Percentiles rank a stretch among this genome's conserved stretches.
Evolutionary conservation across 371 early-diverging fungal genomes (phyloP).

Genomic region (Nosema muscidifuracis): DNA sequence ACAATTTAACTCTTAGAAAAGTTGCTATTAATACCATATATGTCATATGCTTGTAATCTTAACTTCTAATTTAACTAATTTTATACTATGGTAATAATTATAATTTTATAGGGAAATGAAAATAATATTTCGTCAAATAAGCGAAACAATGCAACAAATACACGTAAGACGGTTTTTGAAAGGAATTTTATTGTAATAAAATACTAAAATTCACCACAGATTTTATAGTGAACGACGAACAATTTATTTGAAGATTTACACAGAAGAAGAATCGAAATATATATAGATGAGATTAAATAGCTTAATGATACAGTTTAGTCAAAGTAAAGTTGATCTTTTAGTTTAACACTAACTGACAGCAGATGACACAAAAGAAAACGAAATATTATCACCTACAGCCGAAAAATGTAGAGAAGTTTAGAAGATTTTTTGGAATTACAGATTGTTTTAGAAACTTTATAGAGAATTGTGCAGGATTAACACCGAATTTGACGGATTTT

Average conservation of each 20-base stretch:
- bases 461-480: neutral
- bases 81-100: too few relatives aligned
- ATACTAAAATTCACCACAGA: conserved; percentile 43
- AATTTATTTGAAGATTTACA: conserved; percentile 32
- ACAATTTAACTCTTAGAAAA: too few relatives aligned
- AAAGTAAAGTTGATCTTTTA: conserved; percentile 34
- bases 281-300: conserved; percentile 38
- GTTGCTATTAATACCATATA: too few relatives aligned
- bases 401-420: conserved; percentile 3
- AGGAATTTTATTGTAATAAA: conserved; percentile 39
- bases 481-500: neutral
- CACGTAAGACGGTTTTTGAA: conserved; percentile 36
- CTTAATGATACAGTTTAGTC: conserved; percentile 19
- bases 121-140: too few relatives aligned
- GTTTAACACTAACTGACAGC: neutral
- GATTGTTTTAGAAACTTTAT: conserved; percentile 19
- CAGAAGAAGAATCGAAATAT: neutral
- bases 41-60: too few relatives aligned
- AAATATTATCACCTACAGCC: conserved; percentile 7
- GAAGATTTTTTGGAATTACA: conserved; percentile 16
- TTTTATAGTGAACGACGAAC: conserved; percentile 48
- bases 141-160: too few relatives aligned
- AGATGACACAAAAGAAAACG: conserved; percentile 18
- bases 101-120: too few relatives aligned
- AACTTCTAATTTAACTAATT: too few relatives aligned